Conservation (phyloP, 441 rosid species). For the Bocquillonia castaneifolia region DNA sequence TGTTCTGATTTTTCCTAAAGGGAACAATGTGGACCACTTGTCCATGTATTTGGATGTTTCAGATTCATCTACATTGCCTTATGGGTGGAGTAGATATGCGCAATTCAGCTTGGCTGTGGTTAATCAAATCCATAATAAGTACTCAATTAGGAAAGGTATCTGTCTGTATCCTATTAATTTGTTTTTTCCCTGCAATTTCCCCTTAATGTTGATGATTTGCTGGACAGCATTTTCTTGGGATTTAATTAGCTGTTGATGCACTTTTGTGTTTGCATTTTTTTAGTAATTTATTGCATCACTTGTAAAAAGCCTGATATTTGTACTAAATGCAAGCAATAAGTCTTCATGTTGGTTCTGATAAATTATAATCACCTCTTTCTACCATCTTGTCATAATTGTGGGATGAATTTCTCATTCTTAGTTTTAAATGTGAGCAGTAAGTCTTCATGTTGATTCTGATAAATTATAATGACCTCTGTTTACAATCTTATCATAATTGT, state of each 20-base stretch:
- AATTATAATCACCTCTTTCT: neutral
- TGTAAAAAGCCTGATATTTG: neutral
- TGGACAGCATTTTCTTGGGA: neutral
- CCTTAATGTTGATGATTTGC: neutral
- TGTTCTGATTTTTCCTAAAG: slow-evolving; percentile 77
- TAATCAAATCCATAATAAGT: slow-evolving; percentile 65
- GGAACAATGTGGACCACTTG: slow-evolving; percentile 93
- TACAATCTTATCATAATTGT: neutral
- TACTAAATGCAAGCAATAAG: neutral
- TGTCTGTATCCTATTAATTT: neutral
- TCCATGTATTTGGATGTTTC: slow-evolving; percentile 95
- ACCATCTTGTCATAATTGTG: neutral
- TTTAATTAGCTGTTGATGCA: slow-evolving; percentile 6
- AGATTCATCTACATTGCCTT: slow-evolving; percentile 61
- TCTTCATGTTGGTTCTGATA: neutral
- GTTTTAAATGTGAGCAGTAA: no score
- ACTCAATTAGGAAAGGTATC: slow-evolving; percentile 79
- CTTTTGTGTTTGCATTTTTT: neutral
- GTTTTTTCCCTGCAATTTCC: neutral
- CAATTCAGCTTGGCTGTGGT: slow-evolving; percentile 81
- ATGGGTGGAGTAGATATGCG: slow-evolving; percentile 94
- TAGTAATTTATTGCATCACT: neutral
- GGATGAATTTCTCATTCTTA: neutral
- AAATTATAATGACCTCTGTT: neutral
- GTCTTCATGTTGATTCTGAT: neutral